Conservation (phyloP, 352 stramenopile genomes). For the Globisporangium nagaii region DNA sequence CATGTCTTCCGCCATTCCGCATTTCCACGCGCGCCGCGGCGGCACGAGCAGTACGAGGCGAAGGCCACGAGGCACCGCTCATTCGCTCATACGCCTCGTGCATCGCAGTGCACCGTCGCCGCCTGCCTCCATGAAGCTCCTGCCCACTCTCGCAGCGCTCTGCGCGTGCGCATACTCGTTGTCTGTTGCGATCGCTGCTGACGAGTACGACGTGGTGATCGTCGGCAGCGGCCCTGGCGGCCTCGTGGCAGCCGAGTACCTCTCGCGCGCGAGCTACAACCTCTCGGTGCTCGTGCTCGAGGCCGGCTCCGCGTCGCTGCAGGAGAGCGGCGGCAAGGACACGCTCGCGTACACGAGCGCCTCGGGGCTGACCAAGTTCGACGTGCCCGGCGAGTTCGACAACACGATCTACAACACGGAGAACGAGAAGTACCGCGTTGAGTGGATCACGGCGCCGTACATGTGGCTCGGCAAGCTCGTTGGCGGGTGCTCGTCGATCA, state of each 20-base stretch:
- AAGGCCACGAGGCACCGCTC: too few relatives aligned
- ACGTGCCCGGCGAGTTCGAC: constrained; percentile 62
- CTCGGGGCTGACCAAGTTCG: constrained; percentile 51
- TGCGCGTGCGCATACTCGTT: background rate
- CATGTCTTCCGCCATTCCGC: background rate
- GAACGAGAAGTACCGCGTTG: constrained; percentile 39
- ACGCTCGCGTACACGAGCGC: constrained; percentile 31
- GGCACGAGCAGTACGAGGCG: too few relatives aligned
- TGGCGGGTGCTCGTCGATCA: constrained; percentile 76
- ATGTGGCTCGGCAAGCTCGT: constrained; percentile 66
- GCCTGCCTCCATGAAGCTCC: background rate
- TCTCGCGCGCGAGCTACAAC: constrained; percentile 17
- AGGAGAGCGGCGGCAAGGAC: constrained; percentile 39
- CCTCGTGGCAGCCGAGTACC: constrained; percentile 46
- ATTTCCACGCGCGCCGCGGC: background rate
- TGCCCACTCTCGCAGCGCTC: background rate
- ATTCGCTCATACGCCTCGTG: background rate
- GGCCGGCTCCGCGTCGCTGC: constrained; percentile 27
- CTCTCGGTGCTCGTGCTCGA: constrained; percentile 29
- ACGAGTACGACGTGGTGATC: constrained; percentile 49
- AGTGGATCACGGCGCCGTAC: constrained; percentile 33
- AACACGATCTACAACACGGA: constrained; percentile 38
- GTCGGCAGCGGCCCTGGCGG: constrained; percentile 53
- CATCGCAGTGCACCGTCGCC: background rate
- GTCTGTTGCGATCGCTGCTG: background rate